Conservation (phyloP, 805 yeast genomes). For the Komagataella pseudopastoris region DNA sequence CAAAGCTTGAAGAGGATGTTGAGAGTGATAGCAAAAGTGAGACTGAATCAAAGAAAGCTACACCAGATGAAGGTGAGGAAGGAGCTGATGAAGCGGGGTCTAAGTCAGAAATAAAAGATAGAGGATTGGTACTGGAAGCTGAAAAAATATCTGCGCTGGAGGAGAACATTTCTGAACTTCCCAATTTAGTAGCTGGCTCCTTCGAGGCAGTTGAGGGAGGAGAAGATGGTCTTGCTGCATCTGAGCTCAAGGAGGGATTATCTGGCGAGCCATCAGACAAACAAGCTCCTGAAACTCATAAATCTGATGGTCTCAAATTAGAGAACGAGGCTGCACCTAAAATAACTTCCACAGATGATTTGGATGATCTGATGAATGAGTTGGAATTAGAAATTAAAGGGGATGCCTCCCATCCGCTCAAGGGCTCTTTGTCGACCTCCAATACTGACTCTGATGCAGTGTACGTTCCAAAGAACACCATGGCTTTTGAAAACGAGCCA, state of each 20-base stretch:
- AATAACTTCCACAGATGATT: neutral
- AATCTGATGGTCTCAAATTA: neutral
- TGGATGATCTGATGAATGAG: neutral
- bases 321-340: neutral
- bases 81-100: slow-evolving; percentile 3
- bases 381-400: neutral
- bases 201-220: slow-evolving; percentile 2
- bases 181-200: neutral
- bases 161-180: slow-evolving; percentile 1
- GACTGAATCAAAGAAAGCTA: neutral
- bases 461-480: slow-evolving; percentile 17
- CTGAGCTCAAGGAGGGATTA: slow-evolving; percentile 2
- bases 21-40: neutral
- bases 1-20: slow-evolving; percentile 7
- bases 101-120: too few relatives aligned
- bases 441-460: slow-evolving; percentile 10
- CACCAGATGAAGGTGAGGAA: slow-evolving; percentile 4
- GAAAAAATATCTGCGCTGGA: slow-evolving; percentile 2
- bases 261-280: slow-evolving; percentile 3
- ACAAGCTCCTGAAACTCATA: neutral
- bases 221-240: neutral
- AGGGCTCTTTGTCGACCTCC: neutral
- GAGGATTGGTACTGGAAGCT: slow-evolving; percentile 1
- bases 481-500: slow-evolving; percentile 36
- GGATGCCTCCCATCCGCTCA: neutral